Evolutionary conservation across 1,139 yeast species (phyloP).

Genomic region (Geotrichum klebahnii): DNA sequence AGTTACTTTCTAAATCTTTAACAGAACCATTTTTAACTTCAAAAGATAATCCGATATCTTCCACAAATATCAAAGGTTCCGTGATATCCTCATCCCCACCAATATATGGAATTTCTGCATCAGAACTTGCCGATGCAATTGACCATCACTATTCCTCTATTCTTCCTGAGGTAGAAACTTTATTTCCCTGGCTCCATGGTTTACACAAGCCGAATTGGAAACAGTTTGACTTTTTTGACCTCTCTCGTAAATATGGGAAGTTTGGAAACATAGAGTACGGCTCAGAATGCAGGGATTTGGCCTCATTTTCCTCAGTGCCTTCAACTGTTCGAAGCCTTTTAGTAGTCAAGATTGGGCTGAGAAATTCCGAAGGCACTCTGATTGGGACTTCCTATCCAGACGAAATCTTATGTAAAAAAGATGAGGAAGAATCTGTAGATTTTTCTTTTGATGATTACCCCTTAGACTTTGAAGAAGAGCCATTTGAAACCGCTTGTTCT

Average conservation of each 20-base stretch:
- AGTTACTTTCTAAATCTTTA: background rate
- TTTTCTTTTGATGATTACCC: slow-evolving; percentile 12
- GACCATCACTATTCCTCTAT: slow-evolving; percentile 41
- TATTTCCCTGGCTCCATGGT: slow-evolving; percentile 94
- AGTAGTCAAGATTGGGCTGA: slow-evolving; percentile 41
- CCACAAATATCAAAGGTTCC: slow-evolving; percentile 2
- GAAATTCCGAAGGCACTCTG: slow-evolving; percentile 44
- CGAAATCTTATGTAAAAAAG: slow-evolving; percentile 48
- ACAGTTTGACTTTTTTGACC: slow-evolving; percentile 37
- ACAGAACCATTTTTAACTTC: slow-evolving; percentile 2
- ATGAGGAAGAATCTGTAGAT: slow-evolving; percentile 21
- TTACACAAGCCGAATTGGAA: slow-evolving; percentile 36
- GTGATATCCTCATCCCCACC: slow-evolving; percentile 21
- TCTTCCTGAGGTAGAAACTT: slow-evolving; percentile 60
- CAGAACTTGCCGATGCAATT: slow-evolving; percentile 33
- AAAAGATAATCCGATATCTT: slow-evolving; percentile 14
- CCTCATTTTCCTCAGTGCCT: slow-evolving; percentile 25
- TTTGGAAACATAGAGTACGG: no score
- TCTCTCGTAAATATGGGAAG: slow-evolving; percentile 20
- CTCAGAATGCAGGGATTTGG: no score
- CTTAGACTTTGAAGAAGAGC: slow-evolving; percentile 26
- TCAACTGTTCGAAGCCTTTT: slow-evolving; percentile 33
- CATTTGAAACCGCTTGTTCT: slow-evolving; percentile 21
- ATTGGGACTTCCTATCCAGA: slow-evolving; percentile 59
- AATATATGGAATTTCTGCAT: slow-evolving; percentile 32